Evolutionary conservation across 257 asterid genomes (phyloP), one percentile per base, ranked within the genome.

Genomic region (Solanum pennellii): DNA sequence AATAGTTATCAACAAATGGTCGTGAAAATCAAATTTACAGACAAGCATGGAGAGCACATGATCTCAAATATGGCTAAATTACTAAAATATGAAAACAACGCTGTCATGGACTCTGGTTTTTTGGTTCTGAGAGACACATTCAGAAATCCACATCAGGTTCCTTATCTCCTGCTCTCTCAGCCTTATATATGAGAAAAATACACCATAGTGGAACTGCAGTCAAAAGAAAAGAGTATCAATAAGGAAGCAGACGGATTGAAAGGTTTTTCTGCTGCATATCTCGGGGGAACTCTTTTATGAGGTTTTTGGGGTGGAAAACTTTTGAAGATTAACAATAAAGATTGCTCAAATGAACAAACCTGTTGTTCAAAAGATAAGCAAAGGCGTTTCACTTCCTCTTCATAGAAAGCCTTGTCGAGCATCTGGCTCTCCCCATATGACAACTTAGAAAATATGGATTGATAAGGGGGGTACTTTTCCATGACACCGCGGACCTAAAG

Each of bases 391-490:
- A 96, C 99, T 91, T 96, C 99, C 90, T 96, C 99, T 90, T 96
- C 98, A 73, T 96, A 96, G 84, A 96, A 96, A 89, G 99, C 98
- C 95, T 96, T 96, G 94, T 95, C 99, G 42, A 96, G 99, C 90
- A 96, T 92, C 92, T 96, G 99, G 90, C 99, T 96, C 92, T 95
- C 99, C n/a, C 99, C 99, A 88, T 95, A 96, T 41, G 99, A 93
- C 73, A 96, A 74, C 93, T 93, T 96, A 16, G 95, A 65, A 88
- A 96, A 95, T 86, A 95, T 94, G 88, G 98, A 71, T 75, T 96
- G 98, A 85, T 96, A 96, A 66, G 99, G 97, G 82, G 98, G 99
- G 85, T 95, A 96, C 90, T 96, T 96, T 66, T 96, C 99, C 96
- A 96, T 92, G 79, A 91, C 98, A 89, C 87, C 94, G 52, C 99